Evolutionary conservation across 2,329 filamentous ascomycete genomes (phyloP).

Genomic region (Phialocephala sp.): DNA sequence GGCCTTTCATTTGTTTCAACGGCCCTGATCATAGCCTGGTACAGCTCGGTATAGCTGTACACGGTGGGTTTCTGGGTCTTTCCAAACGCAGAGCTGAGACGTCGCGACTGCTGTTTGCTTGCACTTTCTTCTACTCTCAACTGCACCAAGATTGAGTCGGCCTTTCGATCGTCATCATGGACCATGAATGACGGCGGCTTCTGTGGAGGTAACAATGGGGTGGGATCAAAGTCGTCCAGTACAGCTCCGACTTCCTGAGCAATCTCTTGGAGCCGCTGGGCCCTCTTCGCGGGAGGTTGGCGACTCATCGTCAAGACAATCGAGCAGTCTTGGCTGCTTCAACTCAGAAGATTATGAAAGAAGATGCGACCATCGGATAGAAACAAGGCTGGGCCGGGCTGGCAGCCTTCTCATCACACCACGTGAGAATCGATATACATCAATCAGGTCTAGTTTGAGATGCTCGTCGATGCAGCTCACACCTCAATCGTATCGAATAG

Average conservation of each 20-base stretch:
- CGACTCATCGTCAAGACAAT: constrained; percentile 16
- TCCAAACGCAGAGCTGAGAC: constrained; percentile 13
- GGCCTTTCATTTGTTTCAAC: constrained; percentile 25
- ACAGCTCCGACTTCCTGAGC: constrained; percentile 21
- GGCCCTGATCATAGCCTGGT: constrained; percentile 20
- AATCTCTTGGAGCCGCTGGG: constrained; percentile 22
- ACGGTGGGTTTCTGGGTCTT: constrained; percentile 1
- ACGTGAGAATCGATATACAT: not conserved
- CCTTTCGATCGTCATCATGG: constrained; percentile 27
- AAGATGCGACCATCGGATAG: not conserved
- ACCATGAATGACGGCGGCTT: constrained; percentile 18
- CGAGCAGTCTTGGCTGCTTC: not conserved
- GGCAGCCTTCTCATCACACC: not conserved
- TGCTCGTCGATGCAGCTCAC: not conserved
- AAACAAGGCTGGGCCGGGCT: not conserved
- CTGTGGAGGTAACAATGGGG: constrained; percentile 17
- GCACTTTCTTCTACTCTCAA: constrained; percentile 23
- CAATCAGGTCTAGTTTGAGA: not conserved
- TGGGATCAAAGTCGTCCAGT: constrained; percentile 5
- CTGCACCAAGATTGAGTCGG: constrained; percentile 29
- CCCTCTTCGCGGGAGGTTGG: constrained; percentile 14
- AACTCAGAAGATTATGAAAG: not conserved
- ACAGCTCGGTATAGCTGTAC: constrained; percentile 26
- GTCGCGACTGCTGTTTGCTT: constrained; percentile 16
- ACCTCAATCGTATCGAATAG: not conserved